Base-by-base conservation (phyloP, 1,139 yeast species). In the Kodamaea suecica region DNA sequence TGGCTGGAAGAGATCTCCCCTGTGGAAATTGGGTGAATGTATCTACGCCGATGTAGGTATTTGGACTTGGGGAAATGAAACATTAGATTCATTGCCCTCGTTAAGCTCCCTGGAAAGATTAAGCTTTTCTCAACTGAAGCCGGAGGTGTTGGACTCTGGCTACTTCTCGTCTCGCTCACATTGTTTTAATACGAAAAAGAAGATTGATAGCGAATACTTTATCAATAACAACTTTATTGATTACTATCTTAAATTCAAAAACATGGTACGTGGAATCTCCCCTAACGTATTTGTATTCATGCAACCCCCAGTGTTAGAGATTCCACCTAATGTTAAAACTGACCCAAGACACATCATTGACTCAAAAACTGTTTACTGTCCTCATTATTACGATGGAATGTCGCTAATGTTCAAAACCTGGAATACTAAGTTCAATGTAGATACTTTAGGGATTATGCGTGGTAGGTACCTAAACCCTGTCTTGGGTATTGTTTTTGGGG, bases 381-480 rank as follows among this genome's bases (percentile, higher is more conserved):
- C 95, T 2, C 97, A 90, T 59, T 90, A 81, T 53, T 90, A 90
- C 52, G 97, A 90, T 56, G 97, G 97, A 0, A 73, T 90, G 76
- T 84, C 97, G 1, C 62, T 92, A 19, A 81, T 90, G 92, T 83
- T 85, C 56, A 87, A 87, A 57, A 74, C 82, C 9, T 85, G 95
- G 95, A 84, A 82, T 49, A 63, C 73, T 25, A 59, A 57, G 26
- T 84, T 80, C 60, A 90, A 90, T 51, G 95, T 88, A 10, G 95
- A 90, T 50, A 90, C 96, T 0, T 63, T 86, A 16, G 97, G 97
- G 0, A 81, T 90, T n/a, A 77, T 90, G 74, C 73, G 97, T 35
- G 84, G 84, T 1, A 66, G 75, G 33, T 88, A 90, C 58, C 45
- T 70, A 21, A 81, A 80, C 39, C 97, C 97, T 0, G 73, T 81